Percentiles rank a stretch among this genome's conserved stretches.
phyloP scores from a whole-genome alignment of 345 rosid genomes.

The Acer saccharum region DNA sequence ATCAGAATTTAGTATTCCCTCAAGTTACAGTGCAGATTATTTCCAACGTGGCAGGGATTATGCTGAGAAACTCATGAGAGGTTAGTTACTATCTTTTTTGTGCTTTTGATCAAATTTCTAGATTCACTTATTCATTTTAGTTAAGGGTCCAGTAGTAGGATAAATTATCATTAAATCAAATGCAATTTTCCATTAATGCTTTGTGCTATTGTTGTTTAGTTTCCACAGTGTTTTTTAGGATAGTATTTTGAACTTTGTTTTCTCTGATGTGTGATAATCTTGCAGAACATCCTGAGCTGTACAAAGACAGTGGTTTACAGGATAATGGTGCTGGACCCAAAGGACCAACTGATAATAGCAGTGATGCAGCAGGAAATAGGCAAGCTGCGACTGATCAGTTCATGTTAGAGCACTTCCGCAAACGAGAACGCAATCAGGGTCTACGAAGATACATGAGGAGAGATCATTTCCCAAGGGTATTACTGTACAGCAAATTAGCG shows the following conservation, averaged over 20 bases:
- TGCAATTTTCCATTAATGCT: background rate
- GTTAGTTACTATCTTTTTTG: constrained; percentile 33
- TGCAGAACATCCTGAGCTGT: constrained; percentile 93
- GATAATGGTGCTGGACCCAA: constrained; percentile 56
- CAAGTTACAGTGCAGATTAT: constrained; percentile 96
- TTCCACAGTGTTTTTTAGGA: background rate
- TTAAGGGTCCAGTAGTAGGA: background rate
- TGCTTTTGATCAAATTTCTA: background rate
- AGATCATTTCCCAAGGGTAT: too few species aligned
- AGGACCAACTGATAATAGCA: constrained; percentile 43
- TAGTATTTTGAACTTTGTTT: background rate
- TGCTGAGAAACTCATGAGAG: constrained; percentile 93
- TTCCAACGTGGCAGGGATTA: constrained; percentile 93
- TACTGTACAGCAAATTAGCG: too few species aligned
- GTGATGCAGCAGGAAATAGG: constrained; percentile 64
- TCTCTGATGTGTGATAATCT: background rate
- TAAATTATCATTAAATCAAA: background rate
- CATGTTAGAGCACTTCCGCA: constrained; percentile 91
- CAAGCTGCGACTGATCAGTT: constrained; percentile 96
- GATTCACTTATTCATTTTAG: background rate
- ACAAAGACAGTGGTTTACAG: constrained; percentile 62
- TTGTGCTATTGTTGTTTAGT: background rate
- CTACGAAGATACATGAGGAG: constrained; percentile 63
- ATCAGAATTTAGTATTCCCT: constrained; percentile 76
- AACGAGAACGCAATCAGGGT: constrained; percentile 86